Evolutionary conservation across 2,329 filamentous ascomycete genomes (phyloP).

Genomic region (Pseudocercospora fijiensis): DNA sequence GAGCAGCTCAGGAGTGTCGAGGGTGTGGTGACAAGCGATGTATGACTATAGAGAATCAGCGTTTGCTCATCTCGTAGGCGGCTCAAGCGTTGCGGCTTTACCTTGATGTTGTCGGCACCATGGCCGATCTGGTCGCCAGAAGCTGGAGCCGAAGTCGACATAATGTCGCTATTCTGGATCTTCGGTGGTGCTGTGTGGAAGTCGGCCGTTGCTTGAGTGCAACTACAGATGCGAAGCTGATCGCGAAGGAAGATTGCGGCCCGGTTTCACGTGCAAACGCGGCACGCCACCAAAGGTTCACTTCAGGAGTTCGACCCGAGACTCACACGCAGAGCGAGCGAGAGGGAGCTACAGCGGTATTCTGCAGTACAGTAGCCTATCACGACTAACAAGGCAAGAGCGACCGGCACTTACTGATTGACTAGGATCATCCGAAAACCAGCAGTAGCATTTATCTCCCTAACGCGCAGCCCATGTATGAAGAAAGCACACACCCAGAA

Average conservation of each 20-base stretch:
- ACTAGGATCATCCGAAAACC: neutral
- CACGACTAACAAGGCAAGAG: neutral
- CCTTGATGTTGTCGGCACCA: neutral
- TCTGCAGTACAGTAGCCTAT: neutral
- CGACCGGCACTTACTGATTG: neutral
- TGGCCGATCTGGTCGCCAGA: neutral
- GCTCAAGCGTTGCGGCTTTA: neutral
- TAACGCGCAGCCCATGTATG: conserved; percentile 19
- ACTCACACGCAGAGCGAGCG: neutral
- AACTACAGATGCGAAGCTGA: neutral
- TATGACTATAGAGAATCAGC: neutral
- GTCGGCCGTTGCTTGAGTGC: neutral
- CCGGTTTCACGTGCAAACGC: neutral
- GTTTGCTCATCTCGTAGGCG: neutral
- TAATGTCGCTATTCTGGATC: neutral
- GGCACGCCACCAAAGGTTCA: neutral
- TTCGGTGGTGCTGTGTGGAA: neutral
- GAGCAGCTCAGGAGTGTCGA: neutral
- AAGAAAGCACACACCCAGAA: conserved; percentile 6
- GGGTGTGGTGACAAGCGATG: neutral
- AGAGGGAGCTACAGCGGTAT: neutral
- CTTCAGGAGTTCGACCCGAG: neutral
- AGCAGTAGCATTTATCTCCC: conserved; percentile 16
- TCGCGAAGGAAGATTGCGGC: neutral
- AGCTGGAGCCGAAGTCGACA: neutral